Percentiles rank a stretch among this genome's conserved stretches.
These are phyloP conservation scores for Sarocladium kiliense DNA, from an alignment of 2,329 filamentous ascomycete species.

Conservation along the genomic window DNA sequence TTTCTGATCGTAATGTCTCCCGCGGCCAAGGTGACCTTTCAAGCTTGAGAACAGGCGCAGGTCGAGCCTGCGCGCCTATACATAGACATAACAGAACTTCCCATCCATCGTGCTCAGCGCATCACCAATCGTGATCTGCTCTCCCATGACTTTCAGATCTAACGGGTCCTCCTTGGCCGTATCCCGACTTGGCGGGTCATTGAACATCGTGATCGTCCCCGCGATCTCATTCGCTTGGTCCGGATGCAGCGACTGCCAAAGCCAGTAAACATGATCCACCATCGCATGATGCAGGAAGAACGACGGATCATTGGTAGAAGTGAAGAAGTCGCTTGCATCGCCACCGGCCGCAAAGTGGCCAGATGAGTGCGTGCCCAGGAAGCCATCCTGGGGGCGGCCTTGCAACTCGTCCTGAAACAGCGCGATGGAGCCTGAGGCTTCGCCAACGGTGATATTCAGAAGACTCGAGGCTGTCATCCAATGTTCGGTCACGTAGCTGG, in stretches of 20 bases:
- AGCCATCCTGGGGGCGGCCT: conserved; percentile 8
- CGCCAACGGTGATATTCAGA: conserved; percentile 6
- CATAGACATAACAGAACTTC: conserved; percentile 23
- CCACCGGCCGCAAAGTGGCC: conserved; percentile 39
- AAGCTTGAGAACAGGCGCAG: no score
- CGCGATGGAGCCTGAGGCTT: conserved; percentile 2
- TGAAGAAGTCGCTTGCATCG: conserved; percentile 21
- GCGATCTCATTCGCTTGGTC: conserved; percentile 12
- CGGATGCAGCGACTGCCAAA: conserved; percentile 17
- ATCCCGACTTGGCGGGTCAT: conserved; percentile 15
- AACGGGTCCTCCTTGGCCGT: conserved; percentile 16
- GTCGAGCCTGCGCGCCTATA: no score
- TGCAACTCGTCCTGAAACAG: conserved; percentile 7
- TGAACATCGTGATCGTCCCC: conserved; percentile 16
- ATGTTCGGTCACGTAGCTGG: conserved; percentile 11
- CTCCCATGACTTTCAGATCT: conserved; percentile 16
- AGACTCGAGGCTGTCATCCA: conserved; percentile 15
- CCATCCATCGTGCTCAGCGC: conserved; percentile 19
- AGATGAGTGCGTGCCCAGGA: conserved; percentile 30
- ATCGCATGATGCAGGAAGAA: conserved; percentile 22
- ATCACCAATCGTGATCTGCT: conserved; percentile 16
- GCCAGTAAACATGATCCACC: conserved; percentile 20
- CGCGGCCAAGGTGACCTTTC: no score
- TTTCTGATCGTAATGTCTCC: no score
- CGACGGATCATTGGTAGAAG: conserved; percentile 22